Evolutionary conservation across 306 rosid genomes (phyloP).

Genomic region (Medicago arabica): DNA sequence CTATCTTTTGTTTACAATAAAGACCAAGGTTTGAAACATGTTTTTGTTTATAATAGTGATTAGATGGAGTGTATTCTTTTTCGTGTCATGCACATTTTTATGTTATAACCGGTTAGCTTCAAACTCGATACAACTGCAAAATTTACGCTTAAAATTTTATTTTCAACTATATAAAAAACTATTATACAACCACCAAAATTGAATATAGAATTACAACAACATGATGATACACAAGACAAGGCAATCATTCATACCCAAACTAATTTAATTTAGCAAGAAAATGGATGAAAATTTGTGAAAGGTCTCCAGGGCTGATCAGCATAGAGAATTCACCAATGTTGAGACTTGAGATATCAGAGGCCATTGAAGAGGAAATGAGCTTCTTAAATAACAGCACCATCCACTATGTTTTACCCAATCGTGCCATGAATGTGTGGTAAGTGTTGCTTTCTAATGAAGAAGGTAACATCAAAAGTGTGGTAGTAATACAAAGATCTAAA

Average conservation of each 20-base stretch:
- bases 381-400: slow-evolving; percentile 23
- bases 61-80: too few relatives aligned
- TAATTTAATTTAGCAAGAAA: slow-evolving; percentile 9
- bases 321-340: neutral
- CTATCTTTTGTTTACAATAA: too few relatives aligned
- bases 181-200: slow-evolving; percentile 11
- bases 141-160: neutral
- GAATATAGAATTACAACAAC: slow-evolving; percentile 33
- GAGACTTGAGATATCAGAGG: neutral
- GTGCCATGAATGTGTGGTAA: slow-evolving; percentile 11
- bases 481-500: slow-evolving; percentile 33
- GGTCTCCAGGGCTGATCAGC: slow-evolving; percentile 14
- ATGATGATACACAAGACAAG: slow-evolving; percentile 11
- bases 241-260: neutral
- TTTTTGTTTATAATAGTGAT: too few relatives aligned
- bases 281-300: neutral
- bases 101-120: neutral
- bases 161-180: neutral
- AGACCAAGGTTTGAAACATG: too few relatives aligned
- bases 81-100: neutral
- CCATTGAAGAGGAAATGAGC: slow-evolving; percentile 20
- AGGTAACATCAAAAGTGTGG: slow-evolving; percentile 30
- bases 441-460: slow-evolving; percentile 22
- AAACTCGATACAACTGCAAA: slow-evolving; percentile 20
- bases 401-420: slow-evolving; percentile 5